Conservation (phyloP, 495 filamentous ascomycete species). For the Penicillium cosmopolitanum region DNA sequence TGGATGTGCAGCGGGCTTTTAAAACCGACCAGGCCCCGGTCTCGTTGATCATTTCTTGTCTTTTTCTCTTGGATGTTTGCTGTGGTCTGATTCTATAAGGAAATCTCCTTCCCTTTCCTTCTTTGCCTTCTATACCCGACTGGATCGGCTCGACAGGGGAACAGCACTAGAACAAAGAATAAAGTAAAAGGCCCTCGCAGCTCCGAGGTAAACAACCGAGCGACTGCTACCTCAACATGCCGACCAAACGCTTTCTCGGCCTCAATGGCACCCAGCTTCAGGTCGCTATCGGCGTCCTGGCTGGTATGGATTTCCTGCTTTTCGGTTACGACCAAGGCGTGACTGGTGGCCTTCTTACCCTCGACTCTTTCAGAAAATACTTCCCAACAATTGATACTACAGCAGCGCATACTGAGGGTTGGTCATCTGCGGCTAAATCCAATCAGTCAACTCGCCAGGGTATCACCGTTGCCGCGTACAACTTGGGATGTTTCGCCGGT, state of each 20-base stretch:
- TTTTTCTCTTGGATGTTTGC: neutral
- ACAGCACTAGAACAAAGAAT: neutral
- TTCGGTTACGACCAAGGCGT: conserved; percentile 64
- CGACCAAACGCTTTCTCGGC: conserved; percentile 56
- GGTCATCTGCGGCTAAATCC: conserved; percentile 33
- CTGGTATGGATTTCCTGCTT: conserved; percentile 71
- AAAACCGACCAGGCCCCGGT: conserved; percentile 21
- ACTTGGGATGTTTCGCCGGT: conserved; percentile 67
- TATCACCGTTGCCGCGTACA: conserved; percentile 67
- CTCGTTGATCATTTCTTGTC: conserved; percentile 12
- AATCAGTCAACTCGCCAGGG: conserved; percentile 61
- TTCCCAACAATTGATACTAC: conserved; percentile 62
- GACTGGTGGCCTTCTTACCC: conserved; percentile 62
- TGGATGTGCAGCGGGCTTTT: conserved; percentile 15
- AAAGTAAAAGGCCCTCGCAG: neutral
- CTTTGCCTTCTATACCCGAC: conserved; percentile 1
- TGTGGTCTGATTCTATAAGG: neutral
- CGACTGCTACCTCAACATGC: conserved; percentile 28
- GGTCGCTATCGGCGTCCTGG: conserved; percentile 67
- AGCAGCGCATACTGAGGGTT: conserved; percentile 24
- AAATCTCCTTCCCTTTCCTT: conserved; percentile 9
- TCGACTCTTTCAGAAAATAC: conserved; percentile 53
- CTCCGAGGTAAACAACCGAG: neutral
- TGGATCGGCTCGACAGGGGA: conserved; percentile 2
- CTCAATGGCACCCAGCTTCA: conserved; percentile 68